Evolutionary conservation across 108 stramenopile species (phyloP), one percentile per base, ranked within the genome.

Genomic region (Epipyxis sp.): DNA sequence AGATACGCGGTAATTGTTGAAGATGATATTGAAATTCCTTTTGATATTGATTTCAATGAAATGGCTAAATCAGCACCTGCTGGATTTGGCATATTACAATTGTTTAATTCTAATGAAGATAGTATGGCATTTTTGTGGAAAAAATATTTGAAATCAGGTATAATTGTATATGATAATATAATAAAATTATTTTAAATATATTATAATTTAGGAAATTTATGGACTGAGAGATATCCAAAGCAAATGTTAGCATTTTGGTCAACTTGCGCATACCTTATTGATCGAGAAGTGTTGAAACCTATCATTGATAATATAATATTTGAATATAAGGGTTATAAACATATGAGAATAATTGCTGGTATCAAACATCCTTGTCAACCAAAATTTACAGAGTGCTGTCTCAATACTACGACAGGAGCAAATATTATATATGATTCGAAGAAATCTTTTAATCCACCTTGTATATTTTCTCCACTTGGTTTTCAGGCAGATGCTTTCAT

Each of bases 91-190:
- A 65, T 65, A 32, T 37, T 65, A 29, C 61, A 65, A 37, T 25
- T 65, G 3, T 65, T 65, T 32, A 65, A 65, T 65, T 65, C 61
- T 29, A 65, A 65, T 65, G 61, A 65, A 65, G 61, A 25, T 32
- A 65, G 61, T 37, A 65, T 65, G 61, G 10, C 34, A 65, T 65
- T 32, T 6, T 29, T 65, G 10, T 65, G 61, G 61, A 65, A 65
- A 65, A 25, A 35, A 6, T 65, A 65, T 37, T 32, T 29, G 34
- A 29, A 6, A 35, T 10, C 20, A 10, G 34, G 35, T 10, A 25
- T 10, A 35, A 35, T n/a, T n/a, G n/a, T n/a, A n/a, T n/a, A n/a
- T n/a, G n/a, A n/a, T n/a, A n/a, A n/a, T n/a, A n/a, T n/a, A n/a
- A n/a, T n/a, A n/a, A n/a, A n/a, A n/a, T n/a, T n/a, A n/a, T n/a